Evolutionary conservation across 179 eudicot genomes (phyloP), one percentile per base, ranked within the genome.

Genomic region (Silene vulgaris): DNA sequence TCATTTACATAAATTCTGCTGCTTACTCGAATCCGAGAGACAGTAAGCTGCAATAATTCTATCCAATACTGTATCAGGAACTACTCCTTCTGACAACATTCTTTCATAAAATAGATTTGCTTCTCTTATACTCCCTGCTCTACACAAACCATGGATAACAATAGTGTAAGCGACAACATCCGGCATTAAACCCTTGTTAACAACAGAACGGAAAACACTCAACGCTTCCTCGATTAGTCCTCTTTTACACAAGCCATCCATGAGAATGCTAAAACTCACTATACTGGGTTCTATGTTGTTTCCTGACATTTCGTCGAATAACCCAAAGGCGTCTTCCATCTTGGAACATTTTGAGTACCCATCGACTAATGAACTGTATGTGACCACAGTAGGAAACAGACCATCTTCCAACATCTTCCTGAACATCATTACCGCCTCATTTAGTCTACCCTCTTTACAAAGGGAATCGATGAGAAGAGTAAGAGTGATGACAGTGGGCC

Each of bases 141-240:
- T 84, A 68, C 92, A 89, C 57, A 82, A 86, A 30, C 89, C 90
- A 60, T 82, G 91, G 61, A 90, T 85, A 77, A 90, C 77, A n/a
- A 90, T 89, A 11, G 83, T 86, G 80, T 89, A 89, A 54, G 86
- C 87, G 29, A 90, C 84, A 26, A 89, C 80, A 76, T 87, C 91
- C 14, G 90, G 89, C 78, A 90, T 72, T 75, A 90, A 80, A 60
- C 83, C 79, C 48, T 35, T 77, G 52, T 74, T 48, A 48, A 86
- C 66, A 72, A 88, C 92, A 72, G 60, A 74, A 67, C 59, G 30
- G 54, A 90, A 89, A n/a, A 69, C 23, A 28, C 69, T 40, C 61
- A 79, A 71, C 61, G 89, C 96, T 74, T 77, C 84, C 17, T 86
- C 88, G 61, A 86, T 57, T n/a, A 85, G 69, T 26, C 89, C 89